Evolutionary conservation across 1,139 yeast species (phyloP).

Genomic region (Arxiozyma bovina): DNA sequence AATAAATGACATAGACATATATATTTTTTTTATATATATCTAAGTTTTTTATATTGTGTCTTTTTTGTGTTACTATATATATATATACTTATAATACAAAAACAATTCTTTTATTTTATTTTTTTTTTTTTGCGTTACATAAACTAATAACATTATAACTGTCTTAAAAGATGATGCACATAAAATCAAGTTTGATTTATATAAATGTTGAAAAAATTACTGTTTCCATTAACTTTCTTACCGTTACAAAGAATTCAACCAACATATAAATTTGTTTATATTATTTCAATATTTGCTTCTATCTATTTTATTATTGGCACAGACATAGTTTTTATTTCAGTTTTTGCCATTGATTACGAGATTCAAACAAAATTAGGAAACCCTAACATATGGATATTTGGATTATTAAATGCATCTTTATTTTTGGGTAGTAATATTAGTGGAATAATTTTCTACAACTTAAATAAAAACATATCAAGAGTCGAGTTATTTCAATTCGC

Average conservation of each 20-base stretch:
- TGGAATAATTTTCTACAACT: conserved; percentile 33
- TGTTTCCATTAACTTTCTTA: not conserved
- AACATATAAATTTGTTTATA: not conserved
- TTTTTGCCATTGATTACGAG: not conserved
- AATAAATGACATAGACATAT: not conserved
- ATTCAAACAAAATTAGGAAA: not conserved
- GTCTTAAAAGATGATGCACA: not conserved
- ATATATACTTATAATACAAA: not conserved
- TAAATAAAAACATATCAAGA: conserved; percentile 24
- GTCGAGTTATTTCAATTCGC: conserved; percentile 23
- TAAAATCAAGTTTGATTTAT: not conserved
- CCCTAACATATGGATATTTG: not conserved
- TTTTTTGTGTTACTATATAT: not conserved
- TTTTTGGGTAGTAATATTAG: conserved; percentile 32
- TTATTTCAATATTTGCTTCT: not conserved
- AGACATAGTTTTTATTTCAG: not conserved
- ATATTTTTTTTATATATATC: not conserved
- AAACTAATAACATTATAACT: not conserved
- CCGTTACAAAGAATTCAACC: not conserved
- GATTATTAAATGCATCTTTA: not conserved
- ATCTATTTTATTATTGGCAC: not conserved
- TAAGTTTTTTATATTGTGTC: not conserved
- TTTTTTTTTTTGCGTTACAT: not conserved
- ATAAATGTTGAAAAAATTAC: not conserved
- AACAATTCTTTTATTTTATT: not conserved